These are phyloP conservation scores for Sclerotinia trifoliorum DNA, from an alignment of 2,329 filamentous ascomycete genomes.

Conservation along the genomic window DNA sequence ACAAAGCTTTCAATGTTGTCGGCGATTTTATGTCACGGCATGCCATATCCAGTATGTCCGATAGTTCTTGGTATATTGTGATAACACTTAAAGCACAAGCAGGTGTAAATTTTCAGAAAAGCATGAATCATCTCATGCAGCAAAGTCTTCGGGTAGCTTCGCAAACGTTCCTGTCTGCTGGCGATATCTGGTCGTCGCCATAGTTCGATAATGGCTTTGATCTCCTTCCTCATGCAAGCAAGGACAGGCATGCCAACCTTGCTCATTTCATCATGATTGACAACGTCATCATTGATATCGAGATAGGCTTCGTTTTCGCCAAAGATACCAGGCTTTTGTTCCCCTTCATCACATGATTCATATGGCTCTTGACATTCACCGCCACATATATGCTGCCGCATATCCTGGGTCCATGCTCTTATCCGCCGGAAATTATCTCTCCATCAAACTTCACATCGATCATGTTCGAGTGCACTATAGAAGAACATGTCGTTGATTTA, in stretches of 20 bases:
- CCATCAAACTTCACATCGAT: neutral
- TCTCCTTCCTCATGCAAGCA: neutral
- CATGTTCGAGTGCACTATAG: neutral
- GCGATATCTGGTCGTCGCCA: neutral
- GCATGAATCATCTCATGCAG: slow-evolving; percentile 10
- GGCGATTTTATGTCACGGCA: neutral
- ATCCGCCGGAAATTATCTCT: neutral
- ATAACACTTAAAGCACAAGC: neutral
- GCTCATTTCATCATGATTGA: no score
- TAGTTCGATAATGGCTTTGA: neutral
- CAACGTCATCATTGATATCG: no score
- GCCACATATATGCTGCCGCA: no score
- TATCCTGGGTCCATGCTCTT: no score
- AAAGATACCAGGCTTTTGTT: no score
- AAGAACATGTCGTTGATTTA: neutral
- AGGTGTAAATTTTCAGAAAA: neutral
- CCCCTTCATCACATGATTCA: no score
- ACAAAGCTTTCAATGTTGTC: neutral
- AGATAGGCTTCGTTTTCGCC: no score
- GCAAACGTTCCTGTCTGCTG: neutral
- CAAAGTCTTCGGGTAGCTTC: neutral
- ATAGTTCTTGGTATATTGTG: neutral
- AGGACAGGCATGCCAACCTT: no score
- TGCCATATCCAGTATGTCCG: neutral
- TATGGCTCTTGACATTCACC: no score